Evolutionary conservation across 2,329 filamentous ascomycete species (phyloP), one percentile per base, ranked within the genome.

Genomic region (Tolypocladium inflatum): DNA sequence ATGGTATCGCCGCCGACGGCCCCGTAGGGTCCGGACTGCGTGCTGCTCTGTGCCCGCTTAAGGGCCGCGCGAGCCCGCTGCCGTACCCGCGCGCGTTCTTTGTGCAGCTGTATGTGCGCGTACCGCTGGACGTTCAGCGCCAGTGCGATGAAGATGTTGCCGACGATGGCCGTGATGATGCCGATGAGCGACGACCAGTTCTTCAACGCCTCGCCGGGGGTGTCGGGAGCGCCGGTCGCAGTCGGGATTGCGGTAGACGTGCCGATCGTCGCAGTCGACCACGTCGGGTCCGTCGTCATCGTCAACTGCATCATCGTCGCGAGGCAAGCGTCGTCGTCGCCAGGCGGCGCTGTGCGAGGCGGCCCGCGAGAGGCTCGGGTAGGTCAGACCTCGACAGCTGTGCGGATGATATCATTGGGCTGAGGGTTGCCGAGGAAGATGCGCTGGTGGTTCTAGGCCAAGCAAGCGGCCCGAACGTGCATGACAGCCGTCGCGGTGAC

Each of bases 51-150:
- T 9, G 71, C 69, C 48, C 76, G 77, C 64, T 79, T 82, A 65
- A 80, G 67, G n/a, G 80, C 78, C 55, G 80, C 76, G 62, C 76
- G 81, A 11, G 81, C 79, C 53, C 78, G 79, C 60, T 80, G 77
- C 55, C 81, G 80, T 52, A 80, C 76, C 61, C 82, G 80, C 52
- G 81, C 78, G 64, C 81, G 84, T 70, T 92, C 86, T 65, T 86
- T 81, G 61, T 90, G 85, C 61, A 99, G 81, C 58, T 88, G 84
- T 58, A 94, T 90, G 70, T 99, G 94, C 39, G 94, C 93, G 71
- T 97, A 97, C 63, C 94, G 86, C 74, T 99, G 94, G 55, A 95
- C 93, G 70, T 99, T 99, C 61, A 99, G 83, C 15, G 94, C 94
- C 62, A 99, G 86, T 1, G 93, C 96, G 64, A 99, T 97, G 56